Evolutionary conservation across 1,139 yeast species (phyloP).

Genomic region (Eremothecium sinecaudum): DNA sequence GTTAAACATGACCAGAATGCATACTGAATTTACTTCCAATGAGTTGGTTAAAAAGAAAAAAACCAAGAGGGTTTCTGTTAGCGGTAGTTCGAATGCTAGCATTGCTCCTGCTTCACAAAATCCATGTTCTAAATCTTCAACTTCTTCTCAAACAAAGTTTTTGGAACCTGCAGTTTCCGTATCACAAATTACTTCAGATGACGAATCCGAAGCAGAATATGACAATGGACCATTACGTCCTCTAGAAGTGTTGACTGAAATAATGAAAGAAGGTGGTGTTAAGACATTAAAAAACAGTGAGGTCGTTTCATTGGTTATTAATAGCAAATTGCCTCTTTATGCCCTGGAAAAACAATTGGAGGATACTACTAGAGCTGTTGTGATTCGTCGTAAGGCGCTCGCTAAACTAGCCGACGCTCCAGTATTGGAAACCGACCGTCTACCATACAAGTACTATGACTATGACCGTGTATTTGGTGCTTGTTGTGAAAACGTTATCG

Average conservation of each 20-base stretch:
- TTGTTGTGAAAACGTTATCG: slow-evolving; percentile 97
- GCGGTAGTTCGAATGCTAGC: slow-evolving; percentile 5
- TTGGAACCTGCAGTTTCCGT: slow-evolving; percentile 5
- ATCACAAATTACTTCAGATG: slow-evolving; percentile 27
- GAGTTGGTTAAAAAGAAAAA: slow-evolving; percentile 19
- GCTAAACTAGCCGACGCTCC: slow-evolving; percentile 79
- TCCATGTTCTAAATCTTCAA: slow-evolving; percentile 6
- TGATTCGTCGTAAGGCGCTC: slow-evolving; percentile 83
- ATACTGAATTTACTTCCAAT: slow-evolving; percentile 30
- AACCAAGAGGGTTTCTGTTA: slow-evolving; percentile 8
- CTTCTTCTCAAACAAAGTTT: slow-evolving; percentile 15
- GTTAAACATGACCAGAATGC: slow-evolving; percentile 64
- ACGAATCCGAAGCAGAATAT: slow-evolving; percentile 45
- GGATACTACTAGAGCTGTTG: slow-evolving; percentile 85
- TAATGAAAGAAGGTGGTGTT: slow-evolving; percentile 65
- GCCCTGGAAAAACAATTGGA: slow-evolving; percentile 87
- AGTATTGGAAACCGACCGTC: slow-evolving; percentile 55
- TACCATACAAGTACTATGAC: slow-evolving; percentile 80
- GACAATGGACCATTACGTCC: slow-evolving; percentile 37
- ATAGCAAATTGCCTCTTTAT: slow-evolving; percentile 80
- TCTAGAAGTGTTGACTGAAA: slow-evolving; percentile 53
- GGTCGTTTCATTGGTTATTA: slow-evolving; percentile 56
- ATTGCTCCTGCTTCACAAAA: slow-evolving; percentile 2
- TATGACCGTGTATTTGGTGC: slow-evolving; percentile 97
- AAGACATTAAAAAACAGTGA: slow-evolving; percentile 62